Base-by-base conservation (phyloP, 495 filamentous ascomycete genomes). In the Neurospora sp. region DNA sequence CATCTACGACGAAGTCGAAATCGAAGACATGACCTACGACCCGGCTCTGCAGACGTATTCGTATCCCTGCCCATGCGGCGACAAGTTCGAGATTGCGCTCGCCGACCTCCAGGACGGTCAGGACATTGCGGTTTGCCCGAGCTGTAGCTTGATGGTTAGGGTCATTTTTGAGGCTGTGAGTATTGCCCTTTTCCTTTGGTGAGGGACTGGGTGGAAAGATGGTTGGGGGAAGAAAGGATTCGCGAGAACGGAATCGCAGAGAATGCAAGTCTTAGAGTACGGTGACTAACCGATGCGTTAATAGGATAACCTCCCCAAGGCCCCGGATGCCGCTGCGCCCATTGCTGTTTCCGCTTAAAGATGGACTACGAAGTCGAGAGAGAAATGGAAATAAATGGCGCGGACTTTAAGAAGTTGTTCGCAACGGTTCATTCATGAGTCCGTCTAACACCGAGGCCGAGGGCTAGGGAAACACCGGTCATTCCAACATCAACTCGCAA, bases 1-100 rank as follows among this genome's bases (percentile, higher is more conserved):
- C 72, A 91, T 97, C 78, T 99, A 99, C 86, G 96, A 99, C 82
- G 95, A 99, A 82, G 94, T 99, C 83, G 96, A 99, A 80, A 98
- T 99, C 87, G 96, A 99, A 81, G 96, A 99, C 81, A 97, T 98
- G 92, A 96, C 93, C 79, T 99, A 89, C 81, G 94, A 99, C 81
- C 82, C 90, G 35, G 86, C 86, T 3, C 85, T 93, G 27, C 90
- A 96, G 81, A 89, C 97, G 77, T 99, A 97, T 83, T 92, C 94
- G 81, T 97, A 94, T 81, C 96, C 96, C 17, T 99, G 96, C 80
- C 96, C 96, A 0, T 99, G 96, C 81, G 96, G 96, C 81, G 96
- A 99, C 83, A 90, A 93, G 42, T 99, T 99, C 84, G 92, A 98
- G 84, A 98, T 99, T 78, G 87, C 87, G 20, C 89, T 98, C 69